phyloP scores from a whole-genome alignment of 2,329 filamentous ascomycete species.

The Xylariaceae sp. region DNA sequence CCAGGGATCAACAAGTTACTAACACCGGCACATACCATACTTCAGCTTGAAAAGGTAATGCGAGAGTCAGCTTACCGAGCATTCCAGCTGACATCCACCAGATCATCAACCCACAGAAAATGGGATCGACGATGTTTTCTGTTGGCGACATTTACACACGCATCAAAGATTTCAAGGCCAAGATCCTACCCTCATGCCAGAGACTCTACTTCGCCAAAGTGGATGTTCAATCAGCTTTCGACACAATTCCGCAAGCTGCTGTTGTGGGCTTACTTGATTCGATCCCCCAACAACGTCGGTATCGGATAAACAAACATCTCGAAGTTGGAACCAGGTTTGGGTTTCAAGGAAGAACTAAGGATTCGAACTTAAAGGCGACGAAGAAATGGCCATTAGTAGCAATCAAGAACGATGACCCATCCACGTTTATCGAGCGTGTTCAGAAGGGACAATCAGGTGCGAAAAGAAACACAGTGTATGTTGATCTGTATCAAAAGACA shows the following conservation, averaged over 20 bases:
- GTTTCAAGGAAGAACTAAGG: conserved; percentile 39
- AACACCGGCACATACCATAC: conserved; percentile 69
- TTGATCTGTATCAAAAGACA: conserved; percentile 62
- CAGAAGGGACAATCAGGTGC: conserved; percentile 37
- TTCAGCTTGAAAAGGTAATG: conserved; percentile 74
- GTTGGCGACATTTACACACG: conserved; percentile 75
- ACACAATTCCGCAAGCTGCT: conserved; percentile 83
- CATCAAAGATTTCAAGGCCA: conserved; percentile 66
- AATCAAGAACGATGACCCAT: conserved; percentile 38
- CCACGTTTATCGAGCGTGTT: conserved; percentile 46
- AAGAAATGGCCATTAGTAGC: conserved; percentile 55
- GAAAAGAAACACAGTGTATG: conserved; percentile 71
- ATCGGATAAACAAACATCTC: conserved; percentile 71
- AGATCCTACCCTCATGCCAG: conserved; percentile 37
- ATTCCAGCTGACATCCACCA: conserved; percentile 24
- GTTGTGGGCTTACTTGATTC: conserved; percentile 65
- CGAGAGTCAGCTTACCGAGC: neutral
- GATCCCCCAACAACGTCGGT: conserved; percentile 57
- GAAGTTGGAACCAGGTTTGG: conserved; percentile 50
- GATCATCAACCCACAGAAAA: conserved; percentile 50
- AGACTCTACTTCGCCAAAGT: conserved; percentile 85
- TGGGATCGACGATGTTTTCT: conserved; percentile 82
- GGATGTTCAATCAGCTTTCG: conserved; percentile 89
- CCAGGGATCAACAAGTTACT: conserved; percentile 55
- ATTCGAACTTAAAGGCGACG: conserved; percentile 36